Base-by-base conservation (phyloP, 2,329 filamentous ascomycete genomes). In the Penicillium digitatum region DNA sequence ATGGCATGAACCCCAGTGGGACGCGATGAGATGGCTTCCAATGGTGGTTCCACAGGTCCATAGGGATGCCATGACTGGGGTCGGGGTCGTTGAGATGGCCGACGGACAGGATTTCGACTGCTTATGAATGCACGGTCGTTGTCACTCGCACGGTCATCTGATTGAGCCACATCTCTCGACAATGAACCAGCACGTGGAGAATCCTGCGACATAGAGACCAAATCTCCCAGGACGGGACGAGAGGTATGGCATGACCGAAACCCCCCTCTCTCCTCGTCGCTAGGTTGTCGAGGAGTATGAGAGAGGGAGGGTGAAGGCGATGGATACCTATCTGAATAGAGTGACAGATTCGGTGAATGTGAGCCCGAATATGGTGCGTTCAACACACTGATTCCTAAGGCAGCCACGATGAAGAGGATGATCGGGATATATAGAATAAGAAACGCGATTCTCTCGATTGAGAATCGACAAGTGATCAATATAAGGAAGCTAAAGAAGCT, bases 1-100 rank as follows among this genome's bases (percentile, higher is more conserved):
- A 76, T 76, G 11, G 73, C 65, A 54, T 73, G 72, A n/a, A 76
- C 71, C 10, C 70, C 73, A 57, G 75, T 71, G 26, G 72, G 68
- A 38, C 73, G 70, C 40, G 69, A 66, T 18, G 58, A 48, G 7
- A 63, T 56, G 16, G 66, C 58, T 44, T 66, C 65, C 58, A 72
- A 46, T 12, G 70, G 68, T n/a, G 69, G 70, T 48, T 74, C 71
- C 51, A 70, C 65, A 10, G 69, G 69, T 4, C 64, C 65, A 52
- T 71, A 71, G 40, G 69, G 71, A 58, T 70, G 69, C 71, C 71
- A 74, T 58, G 71, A 70, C 40, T 66, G 63, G 26, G 67, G 66
- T 46, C 68, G 66, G 53, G 66, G 62, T 29, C 66, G 66, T 47
- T 68, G 56, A 37, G 64, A 57, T 48, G 68, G 66, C 47, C 65